Conservation (phyloP, 1,139 yeast genomes). For the Suhomyces bokatorum region DNA sequence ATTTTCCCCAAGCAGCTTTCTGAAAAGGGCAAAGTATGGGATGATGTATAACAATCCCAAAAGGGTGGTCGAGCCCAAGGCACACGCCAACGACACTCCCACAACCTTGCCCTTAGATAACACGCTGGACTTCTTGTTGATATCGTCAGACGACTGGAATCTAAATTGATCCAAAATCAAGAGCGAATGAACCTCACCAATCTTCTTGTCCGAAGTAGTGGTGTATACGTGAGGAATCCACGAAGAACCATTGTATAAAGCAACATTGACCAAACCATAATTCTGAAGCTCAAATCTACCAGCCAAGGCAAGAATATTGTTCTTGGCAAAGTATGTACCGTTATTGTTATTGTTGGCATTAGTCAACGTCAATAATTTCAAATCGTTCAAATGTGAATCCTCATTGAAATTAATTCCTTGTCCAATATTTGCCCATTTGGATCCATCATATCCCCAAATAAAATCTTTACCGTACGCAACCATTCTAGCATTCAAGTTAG, state of each 20-base stretch:
- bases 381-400: slow-evolving; percentile 37
- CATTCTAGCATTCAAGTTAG: slow-evolving; percentile 48
- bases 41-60: slow-evolving; percentile 64
- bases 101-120: slow-evolving; percentile 72
- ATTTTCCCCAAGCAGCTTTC: slow-evolving; percentile 37
- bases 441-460: slow-evolving; percentile 52
- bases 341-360: slow-evolving; percentile 27
- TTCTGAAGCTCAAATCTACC: slow-evolving; percentile 56
- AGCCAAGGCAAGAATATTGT: slow-evolving; percentile 55
- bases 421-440: slow-evolving; percentile 46
- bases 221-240: slow-evolving; percentile 72
- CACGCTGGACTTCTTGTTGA: slow-evolving; percentile 21
- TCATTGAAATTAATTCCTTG: slow-evolving; percentile 32
- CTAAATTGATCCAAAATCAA: slow-evolving; percentile 40
- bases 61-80: slow-evolving; percentile 74
- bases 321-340: slow-evolving; percentile 39
- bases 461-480: slow-evolving; percentile 56
- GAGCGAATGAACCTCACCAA: slow-evolving; percentile 37
- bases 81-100: slow-evolving; percentile 83
- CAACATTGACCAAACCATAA: slow-evolving; percentile 66
- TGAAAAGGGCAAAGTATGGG: slow-evolving; percentile 51
- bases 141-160: slow-evolving; percentile 41
- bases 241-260: slow-evolving; percentile 62
- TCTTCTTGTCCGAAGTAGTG: slow-evolving; percentile 16
- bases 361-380: slow-evolving; percentile 40